Evolutionary conservation across 306 rosid species (phyloP).

Genomic region (Mimosa pudica): DNA sequence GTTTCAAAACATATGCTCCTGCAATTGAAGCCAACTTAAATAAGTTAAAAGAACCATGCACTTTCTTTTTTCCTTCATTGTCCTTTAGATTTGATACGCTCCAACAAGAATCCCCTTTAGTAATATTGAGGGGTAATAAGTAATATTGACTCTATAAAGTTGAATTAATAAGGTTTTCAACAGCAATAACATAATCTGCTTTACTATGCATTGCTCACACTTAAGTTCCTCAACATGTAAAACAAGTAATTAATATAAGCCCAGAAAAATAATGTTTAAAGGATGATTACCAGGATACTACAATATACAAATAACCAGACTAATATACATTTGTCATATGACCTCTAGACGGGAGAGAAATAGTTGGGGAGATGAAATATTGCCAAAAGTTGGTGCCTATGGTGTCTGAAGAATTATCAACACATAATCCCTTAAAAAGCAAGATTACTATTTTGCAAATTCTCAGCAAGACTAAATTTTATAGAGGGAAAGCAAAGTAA

Average conservation of each 20-base stretch:
- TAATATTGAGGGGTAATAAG: neutral
- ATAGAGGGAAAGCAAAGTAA: neutral
- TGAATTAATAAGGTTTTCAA: neutral
- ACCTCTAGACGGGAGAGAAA: neutral
- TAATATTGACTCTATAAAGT: neutral
- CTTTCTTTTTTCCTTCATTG: neutral
- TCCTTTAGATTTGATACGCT: neutral
- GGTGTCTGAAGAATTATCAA: slow-evolving; percentile 11
- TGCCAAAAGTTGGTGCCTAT: neutral
- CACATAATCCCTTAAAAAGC: neutral
- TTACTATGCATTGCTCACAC: no score
- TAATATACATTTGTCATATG: no score
- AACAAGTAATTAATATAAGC: no score
- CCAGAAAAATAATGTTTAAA: no score
- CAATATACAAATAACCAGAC: no score
- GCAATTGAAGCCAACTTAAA: neutral
- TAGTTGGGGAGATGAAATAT: slow-evolving; percentile 8
- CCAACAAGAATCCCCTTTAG: neutral
- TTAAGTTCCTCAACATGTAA: no score
- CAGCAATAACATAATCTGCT: no score
- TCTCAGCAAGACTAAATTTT: slow-evolving; percentile 5
- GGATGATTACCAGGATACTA: no score
- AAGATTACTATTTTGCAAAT: slow-evolving; percentile 12
- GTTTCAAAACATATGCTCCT: neutral
- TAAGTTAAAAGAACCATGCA: neutral